phyloP scores from a whole-genome alignment of 2,329 filamentous ascomycete genomes.

The Talaromyces albobiverticillius region DNA sequence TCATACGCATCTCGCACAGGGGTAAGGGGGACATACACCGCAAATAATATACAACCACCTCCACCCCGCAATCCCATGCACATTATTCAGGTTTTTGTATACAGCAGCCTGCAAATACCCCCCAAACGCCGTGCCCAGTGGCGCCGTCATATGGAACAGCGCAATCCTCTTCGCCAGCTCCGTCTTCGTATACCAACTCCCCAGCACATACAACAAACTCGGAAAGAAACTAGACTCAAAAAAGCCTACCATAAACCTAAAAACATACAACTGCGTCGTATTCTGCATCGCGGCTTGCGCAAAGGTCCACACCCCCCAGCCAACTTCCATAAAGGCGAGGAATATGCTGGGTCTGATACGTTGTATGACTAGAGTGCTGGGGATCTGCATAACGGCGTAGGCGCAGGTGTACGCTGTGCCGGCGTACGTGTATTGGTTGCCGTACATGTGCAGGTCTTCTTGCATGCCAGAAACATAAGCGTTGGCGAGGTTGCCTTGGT shows the following conservation, averaged over 20 bases:
- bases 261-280: conserved; percentile 27
- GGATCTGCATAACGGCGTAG: too few species aligned
- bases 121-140: conserved; percentile 25
- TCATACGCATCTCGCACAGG: too few species aligned
- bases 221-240: conserved; percentile 31
- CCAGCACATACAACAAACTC: conserved; percentile 28
- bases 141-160: conserved; percentile 26
- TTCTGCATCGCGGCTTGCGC: conserved; percentile 21
- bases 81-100: conserved; percentile 27
- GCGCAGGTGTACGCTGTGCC: too few species aligned
- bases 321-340: too few species aligned
- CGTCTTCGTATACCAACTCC: conserved; percentile 28
- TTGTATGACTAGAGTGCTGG: too few species aligned
- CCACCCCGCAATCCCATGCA: conserved; percentile 30
- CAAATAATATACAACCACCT: conserved; percentile 33
- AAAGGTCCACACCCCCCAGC: conserved; percentile 31
- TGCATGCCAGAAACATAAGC: conserved; percentile 14
- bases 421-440: conserved; percentile 19
- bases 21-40: conserved; percentile 9
- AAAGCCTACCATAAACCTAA: conserved; percentile 32
- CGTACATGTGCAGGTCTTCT: conserved; percentile 16
- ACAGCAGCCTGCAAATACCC: conserved; percentile 32
- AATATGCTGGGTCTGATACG: too few species aligned
- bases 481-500: too few species aligned
- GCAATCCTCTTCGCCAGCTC: conserved; percentile 28